A percentile compares a stretch with the other conserved stretches of the same genome.
These are phyloP conservation scores for Arctostaphylos glauca DNA, from an alignment of 148 eudicot species.

Conservation along the genomic window DNA sequence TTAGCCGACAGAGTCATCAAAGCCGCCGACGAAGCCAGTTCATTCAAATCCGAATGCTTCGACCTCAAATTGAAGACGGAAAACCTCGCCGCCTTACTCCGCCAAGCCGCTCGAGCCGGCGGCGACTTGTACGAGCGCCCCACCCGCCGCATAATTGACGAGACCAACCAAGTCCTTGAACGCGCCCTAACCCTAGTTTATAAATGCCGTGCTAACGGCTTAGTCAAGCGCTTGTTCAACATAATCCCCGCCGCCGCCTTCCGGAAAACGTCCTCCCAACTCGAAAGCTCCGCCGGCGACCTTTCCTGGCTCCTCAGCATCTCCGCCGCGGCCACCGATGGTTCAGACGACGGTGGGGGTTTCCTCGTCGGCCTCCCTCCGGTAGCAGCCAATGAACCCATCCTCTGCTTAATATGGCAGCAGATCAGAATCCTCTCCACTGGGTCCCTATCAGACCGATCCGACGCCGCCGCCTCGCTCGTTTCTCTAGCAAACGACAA, in stretches of 20 bases:
- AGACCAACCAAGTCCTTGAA: slow-evolving; percentile 8
- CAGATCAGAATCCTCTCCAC: slow-evolving; percentile 2
- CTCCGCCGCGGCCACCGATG: slow-evolving; percentile 4
- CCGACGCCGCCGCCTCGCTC: slow-evolving; percentile 11
- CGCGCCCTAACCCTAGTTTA: slow-evolving; percentile 6
- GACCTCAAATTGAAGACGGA: slow-evolving; percentile 10
- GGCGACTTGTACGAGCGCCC: slow-evolving; percentile 19
- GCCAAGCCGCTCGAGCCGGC: slow-evolving; percentile 16
- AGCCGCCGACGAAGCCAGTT: slow-evolving; percentile 8
- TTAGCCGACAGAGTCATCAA: slow-evolving; percentile 12
- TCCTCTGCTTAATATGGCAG: slow-evolving; percentile 18
- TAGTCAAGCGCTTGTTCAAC: slow-evolving; percentile 11
- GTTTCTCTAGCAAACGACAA: slow-evolving; percentile 14
- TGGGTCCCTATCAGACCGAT: neutral
- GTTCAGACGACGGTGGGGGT: neutral
- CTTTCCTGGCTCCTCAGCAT: slow-evolving; percentile 15
- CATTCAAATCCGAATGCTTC: slow-evolving; percentile 7
- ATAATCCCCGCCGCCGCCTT: slow-evolving; percentile 10
- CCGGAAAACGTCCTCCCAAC: neutral
- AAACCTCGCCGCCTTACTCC: neutral
- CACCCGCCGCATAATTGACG: slow-evolving; percentile 19
- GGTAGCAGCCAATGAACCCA: slow-evolving; percentile 19
- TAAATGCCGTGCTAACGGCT: neutral
- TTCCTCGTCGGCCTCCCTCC: slow-evolving; percentile 15
- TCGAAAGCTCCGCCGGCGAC: slow-evolving; percentile 19